Evolutionary conservation across 2,329 filamentous ascomycete species (phyloP), one percentile per base, ranked within the genome.

Genomic region (Fusarium pininemorale): DNA sequence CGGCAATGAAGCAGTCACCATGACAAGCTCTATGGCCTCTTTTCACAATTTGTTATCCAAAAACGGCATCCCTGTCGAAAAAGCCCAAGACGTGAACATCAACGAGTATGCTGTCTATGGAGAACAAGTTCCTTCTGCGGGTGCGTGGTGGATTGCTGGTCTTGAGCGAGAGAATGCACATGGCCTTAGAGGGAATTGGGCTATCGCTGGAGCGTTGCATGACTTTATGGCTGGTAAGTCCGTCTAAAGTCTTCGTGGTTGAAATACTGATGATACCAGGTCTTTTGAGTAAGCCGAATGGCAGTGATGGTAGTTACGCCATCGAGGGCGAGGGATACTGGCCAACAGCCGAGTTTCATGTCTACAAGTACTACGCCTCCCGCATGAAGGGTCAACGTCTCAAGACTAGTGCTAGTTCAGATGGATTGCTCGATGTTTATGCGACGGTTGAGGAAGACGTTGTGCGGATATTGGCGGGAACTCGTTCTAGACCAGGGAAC

Each of bases 161-260:
- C 81, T 88, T 3, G 86, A 88, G 66, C 81, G 86, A 1, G 78
- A 82, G 74, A 81, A 87, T 63, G 74, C 82, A 8, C 73, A 77
- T 14, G 85, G 85, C 2, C 77, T 87, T 1, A 81, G 85, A 7
- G 85, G 83, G 1, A 87, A 87, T 67, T 87, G 86, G 86, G 81
- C 81, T 9, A 79, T 78, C 6, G 81, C 79, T n/a, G 77, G 73
- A 24, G 76, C 75, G 2, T 78, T 87, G 15, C 86, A 86, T 71
- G 85, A 87, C 63, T 83, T 82, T 26, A 63, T 87, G 30, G 85
- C 84, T 18, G 66, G 66, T 69, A 30, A 12, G 66, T 45, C 6
- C 2, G 2, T 22, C 9, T 0, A 8, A 9, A 0, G 13, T 18
- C 1, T 0, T 8, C 3, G 1, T 1, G 1, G 12, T 15, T n/a